Conservation (phyloP, 495 filamentous ascomycete genomes). For the Filosporella fistucella region DNA sequence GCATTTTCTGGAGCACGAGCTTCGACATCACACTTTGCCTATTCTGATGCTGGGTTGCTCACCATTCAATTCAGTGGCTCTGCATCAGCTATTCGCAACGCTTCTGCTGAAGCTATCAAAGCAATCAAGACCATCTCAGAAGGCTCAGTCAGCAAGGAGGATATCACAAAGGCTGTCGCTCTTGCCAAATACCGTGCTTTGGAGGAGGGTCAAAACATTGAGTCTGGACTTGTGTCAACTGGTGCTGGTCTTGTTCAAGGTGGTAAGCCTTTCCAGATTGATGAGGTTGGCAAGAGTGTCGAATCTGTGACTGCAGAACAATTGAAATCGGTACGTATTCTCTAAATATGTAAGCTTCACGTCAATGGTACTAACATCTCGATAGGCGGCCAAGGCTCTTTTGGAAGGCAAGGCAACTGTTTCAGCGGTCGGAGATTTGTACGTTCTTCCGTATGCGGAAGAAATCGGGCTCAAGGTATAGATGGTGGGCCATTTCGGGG, state of each 20-base stretch:
- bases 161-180: conserved; percentile 85
- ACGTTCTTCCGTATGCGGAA: conserved; percentile 85
- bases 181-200: conserved; percentile 91
- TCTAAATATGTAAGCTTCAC: neutral
- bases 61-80: conserved; percentile 72
- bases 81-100: conserved; percentile 57
- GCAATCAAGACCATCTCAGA: conserved; percentile 72
- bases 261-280: conserved; percentile 81
- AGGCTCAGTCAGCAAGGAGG: conserved; percentile 73
- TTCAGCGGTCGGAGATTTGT: conserved; percentile 81
- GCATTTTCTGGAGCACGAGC: conserved; percentile 58
- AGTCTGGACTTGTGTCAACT: conserved; percentile 62
- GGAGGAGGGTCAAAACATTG: conserved; percentile 71
- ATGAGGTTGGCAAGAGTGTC: conserved; percentile 72
- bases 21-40: conserved; percentile 70
- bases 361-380: conserved; percentile 3
- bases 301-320: conserved; percentile 76
- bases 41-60: conserved; percentile 93
- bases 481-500: conserved; percentile 27
- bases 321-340: conserved; percentile 74
- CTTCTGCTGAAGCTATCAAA: conserved; percentile 63
- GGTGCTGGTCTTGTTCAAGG: conserved; percentile 68
- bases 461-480: conserved; percentile 93
- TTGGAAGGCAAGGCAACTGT: conserved; percentile 86
- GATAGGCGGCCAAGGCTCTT: conserved; percentile 76